phyloP scores from a whole-genome alignment of 2,329 filamentous ascomycete species.

The Colletotrichum sidae region DNA sequence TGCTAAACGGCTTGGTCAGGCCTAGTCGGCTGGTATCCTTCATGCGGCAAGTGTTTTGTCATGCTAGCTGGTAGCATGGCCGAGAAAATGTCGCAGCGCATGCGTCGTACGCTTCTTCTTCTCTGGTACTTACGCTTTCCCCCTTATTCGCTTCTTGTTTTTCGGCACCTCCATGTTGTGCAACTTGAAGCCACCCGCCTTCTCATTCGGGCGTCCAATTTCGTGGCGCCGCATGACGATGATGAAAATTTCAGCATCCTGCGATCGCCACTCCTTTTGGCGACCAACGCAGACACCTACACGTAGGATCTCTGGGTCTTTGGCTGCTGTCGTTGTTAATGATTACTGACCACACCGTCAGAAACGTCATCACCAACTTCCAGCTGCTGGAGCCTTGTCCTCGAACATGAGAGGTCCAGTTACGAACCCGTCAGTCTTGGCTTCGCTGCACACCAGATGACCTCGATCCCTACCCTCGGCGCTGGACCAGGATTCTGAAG shows the following conservation, averaged over 20 bases:
- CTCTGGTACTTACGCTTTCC: too few species aligned
- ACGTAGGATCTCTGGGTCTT: too few species aligned
- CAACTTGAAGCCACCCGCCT: too few species aligned
- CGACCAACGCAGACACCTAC: too few species aligned
- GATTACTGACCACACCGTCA: conserved; percentile 5
- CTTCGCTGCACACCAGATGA: not conserved
- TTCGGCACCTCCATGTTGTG: too few species aligned
- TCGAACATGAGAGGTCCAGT: conserved; percentile 25
- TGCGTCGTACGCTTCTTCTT: too few species aligned
- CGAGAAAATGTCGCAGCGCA: too few species aligned
- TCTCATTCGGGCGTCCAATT: too few species aligned
- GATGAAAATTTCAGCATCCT: not conserved
- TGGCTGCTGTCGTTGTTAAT: not conserved
- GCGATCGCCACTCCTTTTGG: conserved; percentile 2
- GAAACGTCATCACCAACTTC: conserved; percentile 3
- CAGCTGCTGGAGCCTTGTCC: not conserved
- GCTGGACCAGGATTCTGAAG: conserved; percentile 1
- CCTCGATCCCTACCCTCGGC: conserved; percentile 3
- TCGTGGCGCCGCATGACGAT: not conserved
- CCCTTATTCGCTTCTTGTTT: too few species aligned
- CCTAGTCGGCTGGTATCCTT: conserved; percentile 12
- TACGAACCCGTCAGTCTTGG: conserved; percentile 29
- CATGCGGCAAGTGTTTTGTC: conserved; percentile 5
- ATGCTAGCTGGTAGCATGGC: not conserved
- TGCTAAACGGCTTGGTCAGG: conserved; percentile 18